Evolutionary conservation across 257 asterid species (phyloP).

Genomic region (Solanum tarapatanum): DNA sequence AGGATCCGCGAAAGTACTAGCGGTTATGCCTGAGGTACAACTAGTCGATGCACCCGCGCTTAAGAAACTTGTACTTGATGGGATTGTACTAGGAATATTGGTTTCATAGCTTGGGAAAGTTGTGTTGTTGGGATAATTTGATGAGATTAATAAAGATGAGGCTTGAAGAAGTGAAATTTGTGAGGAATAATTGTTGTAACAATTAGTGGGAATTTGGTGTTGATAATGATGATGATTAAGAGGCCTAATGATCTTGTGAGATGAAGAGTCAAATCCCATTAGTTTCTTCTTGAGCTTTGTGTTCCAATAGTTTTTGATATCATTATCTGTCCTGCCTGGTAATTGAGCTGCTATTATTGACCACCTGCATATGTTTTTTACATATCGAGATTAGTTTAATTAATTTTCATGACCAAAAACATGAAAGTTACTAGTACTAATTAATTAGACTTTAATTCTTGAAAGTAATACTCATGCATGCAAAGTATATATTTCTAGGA

Average conservation of each 20-base stretch:
- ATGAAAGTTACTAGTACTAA: neutral
- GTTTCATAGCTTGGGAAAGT: neutral
- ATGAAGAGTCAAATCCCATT: conserved; percentile 8
- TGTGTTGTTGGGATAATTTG: neutral
- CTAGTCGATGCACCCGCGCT: neutral
- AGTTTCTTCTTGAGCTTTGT: conserved; percentile 78
- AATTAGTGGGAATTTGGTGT: neutral
- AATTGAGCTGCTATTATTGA: conserved; percentile 73
- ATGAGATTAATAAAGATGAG: neutral
- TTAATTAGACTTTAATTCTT: neutral
- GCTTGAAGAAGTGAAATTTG: conserved; percentile 4
- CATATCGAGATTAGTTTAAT: no score
- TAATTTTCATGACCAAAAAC: neutral
- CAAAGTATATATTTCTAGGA: neutral
- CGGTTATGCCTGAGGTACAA: conserved; percentile 7
- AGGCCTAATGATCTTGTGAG: conserved; percentile 9
- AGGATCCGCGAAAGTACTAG: conserved; percentile 18
- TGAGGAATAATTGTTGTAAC: neutral
- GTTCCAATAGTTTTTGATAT: conserved; percentile 89
- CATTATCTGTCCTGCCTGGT: conserved; percentile 84
- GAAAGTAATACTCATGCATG: neutral
- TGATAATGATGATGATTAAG: conserved; percentile 4
- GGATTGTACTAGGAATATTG: neutral
- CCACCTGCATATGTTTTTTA: conserved; percentile 26
- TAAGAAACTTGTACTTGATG: conserved; percentile 1